Base-by-base conservation (phyloP, 495 filamentous ascomycete species). In the Coniosporium apollinis region DNA sequence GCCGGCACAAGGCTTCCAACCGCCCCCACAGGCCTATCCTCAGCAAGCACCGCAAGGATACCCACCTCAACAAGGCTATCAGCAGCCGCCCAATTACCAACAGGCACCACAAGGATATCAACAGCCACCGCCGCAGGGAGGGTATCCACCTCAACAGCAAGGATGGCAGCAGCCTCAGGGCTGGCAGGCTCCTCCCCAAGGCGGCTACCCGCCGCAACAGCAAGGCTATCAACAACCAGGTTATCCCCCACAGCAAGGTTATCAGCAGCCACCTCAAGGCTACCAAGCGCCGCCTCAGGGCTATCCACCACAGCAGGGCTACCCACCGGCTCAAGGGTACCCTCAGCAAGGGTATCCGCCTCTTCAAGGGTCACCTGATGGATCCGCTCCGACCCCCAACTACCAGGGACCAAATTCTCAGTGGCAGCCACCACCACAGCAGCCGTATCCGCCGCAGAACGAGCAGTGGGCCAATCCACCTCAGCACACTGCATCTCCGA, bases 311-410 rank as follows among this genome's bases (percentile, higher is more conserved):
- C 39, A 37, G 16, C 39, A 18, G 5, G 26, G 16, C 19, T 46
- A 49, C 31, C 38, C 17, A n/a, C 11, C 16, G n/a, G 17, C 16
- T 13, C 46, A 49, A 33, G 11, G 18, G 17, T 47, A 46, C 30
- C n/a, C 34, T 14, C 44, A 41, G 22, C 42, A 41, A 33, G 43
- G 40, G n/a, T 47, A 44, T 41, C 42, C 24, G 24, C 24, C 9
- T 9, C 24, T 13, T 1, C 24, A 26, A 26, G 24, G 24, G 9
- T 13, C 9, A 13, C 24, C 24, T 9, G 24, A 13, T 26, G 24
- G 9, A 26, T 13, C 24, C 9, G 24, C 9, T 26, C 24, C 24
- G 24, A 13, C 2, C 24, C 24, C 24, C 9, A 8, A 21, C 9
- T 37, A 26, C 19, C 34, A 37, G 10, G 34, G 28, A 4, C 34